Base-by-base conservation (phyloP, 2,329 filamentous ascomycete genomes). In the Microcera coccophila region DNA sequence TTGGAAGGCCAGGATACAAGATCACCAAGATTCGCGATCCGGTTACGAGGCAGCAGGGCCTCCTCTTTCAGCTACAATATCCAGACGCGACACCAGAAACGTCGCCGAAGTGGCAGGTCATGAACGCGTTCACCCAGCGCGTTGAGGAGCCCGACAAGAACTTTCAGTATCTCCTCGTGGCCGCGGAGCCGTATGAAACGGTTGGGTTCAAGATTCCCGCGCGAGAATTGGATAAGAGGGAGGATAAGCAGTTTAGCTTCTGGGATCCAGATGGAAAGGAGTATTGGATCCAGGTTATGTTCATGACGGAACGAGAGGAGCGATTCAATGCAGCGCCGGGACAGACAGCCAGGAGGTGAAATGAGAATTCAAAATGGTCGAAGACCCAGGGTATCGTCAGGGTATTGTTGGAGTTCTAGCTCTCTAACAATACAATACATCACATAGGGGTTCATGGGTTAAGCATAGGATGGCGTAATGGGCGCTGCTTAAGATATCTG, bases 221-320 rank as follows among this genome's bases (percentile, higher is more conserved):
- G 4, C 76, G 89, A 46, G 93, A 97, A 73, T 82, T 98, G 46
- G 93, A 98, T 70, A 81, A 90, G 58, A 78, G 87, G 18, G 90
- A 94, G 54, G 90, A 87, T 44, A 79, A 84, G 59, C 93, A 90
- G 67, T 98, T 91, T 78, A 85, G 81, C 41, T 97, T 90, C 83
- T 98, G 90, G 75, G 93, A 98, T 68, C 84, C 85, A 47, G 93
- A 98, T 65, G 82, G 85, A 50, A 95, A 94, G 75, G 91, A 97
- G 72, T 98, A 94, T 63, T 97, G 90, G 88, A 80, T 96, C 31
- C 93, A 97, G 74, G 79, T 98, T 53, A 87, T 97, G 75, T 98
- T 97, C 71, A 93, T 96, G 79, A 97, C 93, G 29, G 93, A 98
- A 74, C 82, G 93, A 51, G 93, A 97, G 70, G 91, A 96, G 76